A percentile compares a stretch with the other conserved stretches of the same genome.
phyloP scores from a whole-genome alignment of 495 filamentous ascomycete genomes.

The Penicillium odoratum region DNA sequence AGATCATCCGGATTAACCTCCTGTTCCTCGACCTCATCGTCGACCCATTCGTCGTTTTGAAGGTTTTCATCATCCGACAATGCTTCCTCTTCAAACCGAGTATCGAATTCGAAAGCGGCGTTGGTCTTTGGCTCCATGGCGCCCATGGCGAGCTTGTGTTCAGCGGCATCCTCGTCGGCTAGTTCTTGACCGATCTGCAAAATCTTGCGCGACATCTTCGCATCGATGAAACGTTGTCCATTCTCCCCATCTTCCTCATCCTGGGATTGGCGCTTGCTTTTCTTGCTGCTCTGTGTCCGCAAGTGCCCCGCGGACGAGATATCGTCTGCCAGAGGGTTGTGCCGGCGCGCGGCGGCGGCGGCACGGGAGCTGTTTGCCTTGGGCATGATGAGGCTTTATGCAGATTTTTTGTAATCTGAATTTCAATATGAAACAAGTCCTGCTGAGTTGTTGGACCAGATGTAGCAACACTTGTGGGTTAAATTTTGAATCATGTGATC shows the following conservation, averaged over 20 bases:
- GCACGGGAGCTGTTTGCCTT: conserved; percentile 44
- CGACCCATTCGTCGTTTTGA: conserved; percentile 57
- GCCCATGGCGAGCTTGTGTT: conserved; percentile 37
- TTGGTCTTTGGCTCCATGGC: conserved; percentile 40
- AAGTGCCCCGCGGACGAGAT: conserved; percentile 64
- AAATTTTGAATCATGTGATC: conserved; percentile 43
- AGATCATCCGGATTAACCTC: conserved; percentile 90
- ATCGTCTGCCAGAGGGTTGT: conserved; percentile 75
- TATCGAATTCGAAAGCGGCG: conserved; percentile 65
- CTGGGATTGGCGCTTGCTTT: conserved; percentile 55
- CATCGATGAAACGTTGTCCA: conserved; percentile 73
- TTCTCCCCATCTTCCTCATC: conserved; percentile 60
- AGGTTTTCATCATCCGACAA: conserved; percentile 58
- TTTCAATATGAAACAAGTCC: conserved; percentile 4
- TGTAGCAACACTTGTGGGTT: conserved; percentile 35
- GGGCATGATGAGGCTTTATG: conserved; percentile 35
- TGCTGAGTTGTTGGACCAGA: conserved; percentile 11
- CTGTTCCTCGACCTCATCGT: conserved; percentile 70
- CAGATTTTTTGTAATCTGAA: conserved; percentile 1
- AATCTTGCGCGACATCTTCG: conserved; percentile 83
- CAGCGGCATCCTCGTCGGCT: conserved; percentile 69
- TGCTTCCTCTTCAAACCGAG: conserved; percentile 55
- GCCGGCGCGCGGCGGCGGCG: conserved; percentile 47
- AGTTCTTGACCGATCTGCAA: conserved; percentile 81
- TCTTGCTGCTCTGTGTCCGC: conserved; percentile 52